Evolutionary conservation across 768 basidiomycete genomes (phyloP).

Genomic region (Xerocomellus amylosporus): DNA sequence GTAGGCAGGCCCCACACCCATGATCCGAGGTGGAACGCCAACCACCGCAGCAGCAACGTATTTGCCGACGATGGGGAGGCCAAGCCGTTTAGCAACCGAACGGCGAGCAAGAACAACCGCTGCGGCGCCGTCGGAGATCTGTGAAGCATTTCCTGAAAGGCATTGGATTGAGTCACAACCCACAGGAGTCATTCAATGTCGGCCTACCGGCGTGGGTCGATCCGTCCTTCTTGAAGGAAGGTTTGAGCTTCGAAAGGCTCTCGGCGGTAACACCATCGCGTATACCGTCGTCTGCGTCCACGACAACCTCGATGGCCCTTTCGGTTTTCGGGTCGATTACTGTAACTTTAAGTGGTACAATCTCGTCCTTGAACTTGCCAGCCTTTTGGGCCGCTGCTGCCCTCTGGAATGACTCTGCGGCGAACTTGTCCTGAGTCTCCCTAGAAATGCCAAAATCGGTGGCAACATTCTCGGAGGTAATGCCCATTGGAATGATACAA

Average conservation of each 20-base stretch:
- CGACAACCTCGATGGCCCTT: slow-evolving; percentile 60
- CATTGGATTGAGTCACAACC: slow-evolving; percentile 1
- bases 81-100: slow-evolving; percentile 74
- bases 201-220: slow-evolving; percentile 66
- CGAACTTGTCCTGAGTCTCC: slow-evolving; percentile 77
- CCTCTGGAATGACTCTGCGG: slow-evolving; percentile 81
- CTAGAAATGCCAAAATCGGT: slow-evolving; percentile 72
- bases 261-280: slow-evolving; percentile 80
- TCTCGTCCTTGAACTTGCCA: slow-evolving; percentile 81
- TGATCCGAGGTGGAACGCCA: slow-evolving; percentile 84
- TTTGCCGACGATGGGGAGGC: slow-evolving; percentile 86
- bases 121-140: slow-evolving; percentile 90
- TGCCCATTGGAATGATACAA: slow-evolving; percentile 86
- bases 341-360: slow-evolving; percentile 73
- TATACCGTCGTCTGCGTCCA: slow-evolving; percentile 83
- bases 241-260: slow-evolving; percentile 76
- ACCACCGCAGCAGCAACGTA: slow-evolving; percentile 66
- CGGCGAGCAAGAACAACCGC: slow-evolving; percentile 83
- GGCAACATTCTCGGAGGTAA: slow-evolving; percentile 94
- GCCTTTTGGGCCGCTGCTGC: slow-evolving; percentile 77
- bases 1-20: slow-evolving; percentile 90
- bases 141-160: slow-evolving; percentile 68
- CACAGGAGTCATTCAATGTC: background rate
- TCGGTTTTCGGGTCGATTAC: slow-evolving; percentile 73
- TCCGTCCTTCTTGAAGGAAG: slow-evolving; percentile 77